phyloP scores from a whole-genome alignment of 2,329 filamentous ascomycete genomes.

The Colletotrichum paranaense region DNA sequence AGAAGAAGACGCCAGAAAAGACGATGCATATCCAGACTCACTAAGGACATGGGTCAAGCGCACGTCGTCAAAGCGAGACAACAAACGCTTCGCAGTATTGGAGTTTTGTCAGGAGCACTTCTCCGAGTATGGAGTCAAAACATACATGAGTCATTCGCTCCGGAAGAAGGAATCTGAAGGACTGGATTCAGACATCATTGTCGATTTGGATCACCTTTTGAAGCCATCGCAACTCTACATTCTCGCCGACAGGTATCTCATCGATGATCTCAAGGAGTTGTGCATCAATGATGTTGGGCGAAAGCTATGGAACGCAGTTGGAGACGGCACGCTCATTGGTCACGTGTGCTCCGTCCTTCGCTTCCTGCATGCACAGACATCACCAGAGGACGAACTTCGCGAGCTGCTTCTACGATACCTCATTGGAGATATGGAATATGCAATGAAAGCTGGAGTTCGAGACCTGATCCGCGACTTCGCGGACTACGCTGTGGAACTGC shows the following conservation, averaged over 20 bases:
- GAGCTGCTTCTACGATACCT: not conserved
- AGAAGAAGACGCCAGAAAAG: not conserved
- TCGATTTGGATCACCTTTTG: not conserved
- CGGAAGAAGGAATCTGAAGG: not conserved
- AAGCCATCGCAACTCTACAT: not conserved
- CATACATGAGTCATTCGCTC: no score
- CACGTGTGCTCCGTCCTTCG: not conserved
- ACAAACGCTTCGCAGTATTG: no score
- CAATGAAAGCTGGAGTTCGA: not conserved
- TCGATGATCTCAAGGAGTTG: rapidly evolving
- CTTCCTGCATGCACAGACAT: not conserved
- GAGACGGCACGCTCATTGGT: not conserved
- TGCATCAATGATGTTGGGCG: not conserved
- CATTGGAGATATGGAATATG: not conserved
- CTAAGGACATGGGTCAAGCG: no score
- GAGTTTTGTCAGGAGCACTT: not conserved
- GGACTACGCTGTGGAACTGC: not conserved
- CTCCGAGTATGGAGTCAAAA: not conserved
- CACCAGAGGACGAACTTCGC: not conserved
- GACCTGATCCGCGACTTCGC: not conserved
- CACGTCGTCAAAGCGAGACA: no score
- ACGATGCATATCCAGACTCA: no score
- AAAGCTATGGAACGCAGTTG: not conserved
- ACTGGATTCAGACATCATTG: rapidly evolving
- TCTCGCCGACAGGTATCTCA: not conserved